phyloP scores from a whole-genome alignment of 768 basidiomycete genomes.

The Lentinula aciculospora region DNA sequence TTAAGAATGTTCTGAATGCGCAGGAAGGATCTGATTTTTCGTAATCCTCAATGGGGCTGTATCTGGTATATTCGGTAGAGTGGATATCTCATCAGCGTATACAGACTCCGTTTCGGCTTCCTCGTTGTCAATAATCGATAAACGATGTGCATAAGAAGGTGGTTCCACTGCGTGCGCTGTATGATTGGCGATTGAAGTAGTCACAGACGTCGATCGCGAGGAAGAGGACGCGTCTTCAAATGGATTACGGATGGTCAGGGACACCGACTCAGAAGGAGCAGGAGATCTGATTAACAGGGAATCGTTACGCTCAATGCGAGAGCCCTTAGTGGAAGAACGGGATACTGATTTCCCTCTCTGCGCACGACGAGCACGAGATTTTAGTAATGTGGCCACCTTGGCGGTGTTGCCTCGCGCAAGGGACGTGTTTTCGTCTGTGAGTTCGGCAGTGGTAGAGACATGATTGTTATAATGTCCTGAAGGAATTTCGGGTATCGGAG shows the following conservation, averaged over 20 bases:
- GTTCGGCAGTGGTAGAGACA: neutral
- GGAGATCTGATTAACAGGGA: neutral
- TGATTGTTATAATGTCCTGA: neutral
- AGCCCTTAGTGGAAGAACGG: neutral
- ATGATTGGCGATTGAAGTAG: neutral
- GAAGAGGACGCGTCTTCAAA: neutral
- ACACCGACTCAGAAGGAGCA: neutral
- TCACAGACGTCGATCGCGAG: neutral
- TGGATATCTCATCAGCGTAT: neutral
- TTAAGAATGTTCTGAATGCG: too few species aligned
- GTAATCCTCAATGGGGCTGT: neutral
- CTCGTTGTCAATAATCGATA: neutral
- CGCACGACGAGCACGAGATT: constrained; percentile 2
- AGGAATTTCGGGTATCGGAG: neutral
- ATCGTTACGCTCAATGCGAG: neutral
- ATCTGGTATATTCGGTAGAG: neutral
- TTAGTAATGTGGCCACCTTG: neutral
- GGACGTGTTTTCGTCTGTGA: neutral
- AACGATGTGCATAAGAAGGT: neutral
- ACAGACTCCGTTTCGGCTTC: constrained; percentile 2
- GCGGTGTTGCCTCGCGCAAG: neutral
- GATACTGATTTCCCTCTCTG: neutral
- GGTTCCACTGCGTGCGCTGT: neutral
- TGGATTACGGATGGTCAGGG: neutral
- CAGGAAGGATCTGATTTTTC: neutral